Evolutionary conservation across 2,329 filamentous ascomycete genomes (phyloP).

Genomic region (Aspergillus versicolor): DNA sequence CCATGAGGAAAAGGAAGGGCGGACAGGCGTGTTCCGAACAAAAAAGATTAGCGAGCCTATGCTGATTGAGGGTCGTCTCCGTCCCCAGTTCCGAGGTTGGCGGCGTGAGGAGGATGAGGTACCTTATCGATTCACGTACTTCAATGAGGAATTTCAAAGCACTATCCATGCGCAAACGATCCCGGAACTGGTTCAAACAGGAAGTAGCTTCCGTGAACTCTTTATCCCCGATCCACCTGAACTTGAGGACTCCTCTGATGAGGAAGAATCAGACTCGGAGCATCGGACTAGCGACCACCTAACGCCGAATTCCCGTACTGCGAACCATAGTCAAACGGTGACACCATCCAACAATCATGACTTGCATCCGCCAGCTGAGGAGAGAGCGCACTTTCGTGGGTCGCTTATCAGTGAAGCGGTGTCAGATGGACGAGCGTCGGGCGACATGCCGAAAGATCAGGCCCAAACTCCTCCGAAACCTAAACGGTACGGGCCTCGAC

Average conservation of each 20-base stretch:
- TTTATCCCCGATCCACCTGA: conserved; percentile 85
- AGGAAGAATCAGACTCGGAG: conserved; percentile 52
- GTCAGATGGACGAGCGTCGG: conserved; percentile 28
- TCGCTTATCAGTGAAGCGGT: conserved; percentile 37
- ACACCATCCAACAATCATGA: conserved; percentile 19
- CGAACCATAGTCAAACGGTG: conserved; percentile 4
- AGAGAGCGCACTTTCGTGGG: conserved; percentile 28
- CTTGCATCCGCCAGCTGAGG: conserved; percentile 11
- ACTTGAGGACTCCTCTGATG: conserved; percentile 70
- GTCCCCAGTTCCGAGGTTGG: conserved; percentile 78
- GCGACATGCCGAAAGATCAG: conserved; percentile 24
- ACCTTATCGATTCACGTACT: conserved; percentile 95
- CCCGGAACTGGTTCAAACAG: conserved; percentile 84
- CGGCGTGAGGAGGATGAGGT: conserved; percentile 84
- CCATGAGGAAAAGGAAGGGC: conserved; percentile 81
- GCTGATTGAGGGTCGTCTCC: conserved; percentile 82
- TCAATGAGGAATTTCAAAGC: conserved; percentile 94
- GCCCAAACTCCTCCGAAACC: conserved; percentile 24
- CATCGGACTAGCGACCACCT: conserved; percentile 23
- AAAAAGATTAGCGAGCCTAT: conserved; percentile 95
- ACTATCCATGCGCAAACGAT: conserved; percentile 97
- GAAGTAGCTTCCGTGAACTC: conserved; percentile 78
- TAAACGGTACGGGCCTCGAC: conserved; percentile 72
- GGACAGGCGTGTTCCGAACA: conserved; percentile 76
- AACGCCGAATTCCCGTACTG: conserved; percentile 6